Evolutionary conservation across 768 basidiomycete genomes (phyloP), one percentile per base, ranked within the genome.

Genomic region (Amanita thiersii): DNA sequence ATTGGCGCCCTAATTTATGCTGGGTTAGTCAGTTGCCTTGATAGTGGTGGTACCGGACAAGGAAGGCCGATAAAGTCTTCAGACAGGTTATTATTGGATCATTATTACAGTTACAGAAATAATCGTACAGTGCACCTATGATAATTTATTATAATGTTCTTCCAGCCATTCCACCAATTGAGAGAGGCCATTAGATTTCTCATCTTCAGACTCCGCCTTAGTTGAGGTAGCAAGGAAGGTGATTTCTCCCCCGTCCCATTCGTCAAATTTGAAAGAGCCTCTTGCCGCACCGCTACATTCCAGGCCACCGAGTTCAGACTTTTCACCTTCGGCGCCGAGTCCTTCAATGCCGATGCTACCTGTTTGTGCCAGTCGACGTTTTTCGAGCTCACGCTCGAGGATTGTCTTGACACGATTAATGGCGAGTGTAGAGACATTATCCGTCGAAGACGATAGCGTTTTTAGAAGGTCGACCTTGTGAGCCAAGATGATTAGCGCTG

Each of bases 181-280:
- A 8, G 53, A 52, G 23, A 81, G 49, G 0, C 72, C 74, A 39
- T 23, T 24, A 3, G 30, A 3, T 32, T 64, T 65, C 3, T 45
- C 53, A 5, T 36, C 52, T 3, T 35, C 48, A 18, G 47, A 47
- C 50, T 76, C 73, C 47, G 65, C 66, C 8, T 64, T 64, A 7
- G 55, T 56, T 26, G 72, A 82, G 0, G 77, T 80, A 19, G 75
- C 81, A 24, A 81, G 46, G 50, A 88, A 83, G 1, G 65, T 55
- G 14, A 88, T 64, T n/a, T 86, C 79, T 5, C 88, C 87, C 2
- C 86, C 88, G 50, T 89, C 87, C 87, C 87, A 91, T 31, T 81
- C 77, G 2, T 69, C 70, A 52, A 90, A 90, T 50, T 66, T 79
- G 66, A 91, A 91, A 14, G 62, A 47, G 0, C 69, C 72, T 10